These are phyloP conservation scores for Tritrichomonas musculus DNA, from an alignment of 208 protist species.

Conservation along the genomic window DNA sequence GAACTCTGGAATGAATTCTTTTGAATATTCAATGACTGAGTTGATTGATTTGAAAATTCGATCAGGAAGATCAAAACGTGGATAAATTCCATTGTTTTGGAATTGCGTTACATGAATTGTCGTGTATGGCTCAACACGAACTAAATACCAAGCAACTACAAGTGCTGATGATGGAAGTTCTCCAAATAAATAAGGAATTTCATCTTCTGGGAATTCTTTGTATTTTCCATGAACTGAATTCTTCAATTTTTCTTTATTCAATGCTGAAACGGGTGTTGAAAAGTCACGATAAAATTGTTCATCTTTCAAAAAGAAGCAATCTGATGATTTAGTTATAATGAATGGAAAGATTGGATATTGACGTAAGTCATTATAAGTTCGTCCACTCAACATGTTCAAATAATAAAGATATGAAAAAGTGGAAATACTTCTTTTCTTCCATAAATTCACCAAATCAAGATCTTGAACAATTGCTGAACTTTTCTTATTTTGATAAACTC, in stretches of 20 bases:
- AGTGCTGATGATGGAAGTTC: constrained; percentile 33
- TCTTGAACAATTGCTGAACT: too few species aligned
- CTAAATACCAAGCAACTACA: constrained; percentile 41
- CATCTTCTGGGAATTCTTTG: not conserved
- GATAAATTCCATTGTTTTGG: constrained; percentile 36
- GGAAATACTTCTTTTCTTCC: not conserved
- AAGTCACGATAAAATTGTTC: not conserved
- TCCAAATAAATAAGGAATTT: not conserved
- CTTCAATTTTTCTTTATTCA: not conserved
- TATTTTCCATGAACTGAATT: not conserved
- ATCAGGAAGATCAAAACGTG: constrained; percentile 18
- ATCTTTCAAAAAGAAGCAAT: not conserved
- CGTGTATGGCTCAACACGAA: constrained; percentile 48
- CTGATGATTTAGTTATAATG: constrained; percentile 46
- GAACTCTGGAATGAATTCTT: constrained; percentile 25
- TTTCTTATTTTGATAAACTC: too few species aligned
- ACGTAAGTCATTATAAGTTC: not conserved
- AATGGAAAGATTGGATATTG: constrained; percentile 47
- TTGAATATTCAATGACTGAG: too few species aligned
- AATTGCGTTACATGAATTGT: constrained; percentile 11
- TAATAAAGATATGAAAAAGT: not conserved
- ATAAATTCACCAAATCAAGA: not conserved
- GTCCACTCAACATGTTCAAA: not conserved
- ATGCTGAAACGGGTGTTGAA: not conserved
- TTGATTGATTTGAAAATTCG: not conserved